Evolutionary conservation across 306 rosid species (phyloP).

Genomic region (Rosa multiflora): DNA sequence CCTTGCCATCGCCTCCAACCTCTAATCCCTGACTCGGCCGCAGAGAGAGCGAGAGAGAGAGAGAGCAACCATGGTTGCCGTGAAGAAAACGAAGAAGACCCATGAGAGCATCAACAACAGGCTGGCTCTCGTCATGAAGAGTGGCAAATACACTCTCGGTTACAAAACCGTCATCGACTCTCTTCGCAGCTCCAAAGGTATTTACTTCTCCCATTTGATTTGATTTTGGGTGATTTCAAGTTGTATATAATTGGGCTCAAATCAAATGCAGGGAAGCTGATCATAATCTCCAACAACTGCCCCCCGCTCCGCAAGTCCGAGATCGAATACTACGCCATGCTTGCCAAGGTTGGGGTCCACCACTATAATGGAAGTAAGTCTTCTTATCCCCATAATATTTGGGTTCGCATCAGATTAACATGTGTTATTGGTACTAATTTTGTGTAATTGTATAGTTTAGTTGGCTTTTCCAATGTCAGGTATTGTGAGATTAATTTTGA

Average conservation of each 20-base stretch:
- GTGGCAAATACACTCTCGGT: constrained; percentile 25
- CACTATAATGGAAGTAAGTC: constrained; percentile 54
- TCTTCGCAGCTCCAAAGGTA: constrained; percentile 72
- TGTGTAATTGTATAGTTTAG: too few species aligned
- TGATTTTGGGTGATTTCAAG: not conserved
- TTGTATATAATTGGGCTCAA: not conserved
- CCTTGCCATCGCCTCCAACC: too few species aligned
- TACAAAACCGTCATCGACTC: constrained; percentile 78
- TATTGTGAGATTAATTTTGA: too few species aligned
- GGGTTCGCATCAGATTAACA: not conserved
- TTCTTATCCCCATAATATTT: not conserved
- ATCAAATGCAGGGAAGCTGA: constrained; percentile 51
- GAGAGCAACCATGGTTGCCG: constrained; percentile 2
- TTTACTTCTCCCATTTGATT: not conserved
- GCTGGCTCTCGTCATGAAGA: constrained; percentile 26
- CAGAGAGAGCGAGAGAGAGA: not conserved
- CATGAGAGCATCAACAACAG: constrained; percentile 86
- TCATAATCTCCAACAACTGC: constrained; percentile 83
- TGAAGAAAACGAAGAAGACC: constrained; percentile 56
- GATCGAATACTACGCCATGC: constrained; percentile 70
- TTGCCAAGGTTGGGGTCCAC: not conserved
- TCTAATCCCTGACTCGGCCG: not conserved
- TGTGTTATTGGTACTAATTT: not conserved
- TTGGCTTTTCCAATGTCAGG: too few species aligned
- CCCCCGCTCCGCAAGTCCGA: constrained; percentile 86